These are phyloP conservation scores for Cucurbita argyrosperma DNA, from an alignment of 306 rosid genomes.

Conservation along the genomic window DNA sequence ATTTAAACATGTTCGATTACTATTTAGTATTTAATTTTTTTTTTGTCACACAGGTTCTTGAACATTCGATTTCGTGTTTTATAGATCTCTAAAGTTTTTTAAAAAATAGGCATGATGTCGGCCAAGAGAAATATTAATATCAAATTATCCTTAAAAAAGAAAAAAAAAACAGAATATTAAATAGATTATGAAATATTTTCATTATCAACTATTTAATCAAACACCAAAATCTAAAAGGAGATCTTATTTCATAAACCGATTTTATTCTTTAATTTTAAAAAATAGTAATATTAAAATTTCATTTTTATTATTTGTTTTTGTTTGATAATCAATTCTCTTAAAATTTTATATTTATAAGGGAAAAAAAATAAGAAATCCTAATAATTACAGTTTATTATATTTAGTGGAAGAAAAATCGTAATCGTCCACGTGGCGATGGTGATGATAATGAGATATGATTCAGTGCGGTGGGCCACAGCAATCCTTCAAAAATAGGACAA, in stretches of 20 bases:
- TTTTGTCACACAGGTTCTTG: too few relatives aligned
- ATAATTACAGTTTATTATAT: neutral
- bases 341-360: neutral
- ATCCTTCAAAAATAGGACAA: neutral
- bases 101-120: neutral
- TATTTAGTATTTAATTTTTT: too few relatives aligned
- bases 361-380: neutral
- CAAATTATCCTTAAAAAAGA: neutral
- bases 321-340: too few relatives aligned
- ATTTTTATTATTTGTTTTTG: neutral
- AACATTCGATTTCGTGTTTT: too few relatives aligned
- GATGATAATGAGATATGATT: slow-evolving; percentile 7
- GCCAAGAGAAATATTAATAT: neutral
- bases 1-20: too few relatives aligned
- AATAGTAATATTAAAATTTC: too few relatives aligned
- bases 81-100: too few relatives aligned
- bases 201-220: neutral
- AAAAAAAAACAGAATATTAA: neutral
- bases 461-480: neutral
- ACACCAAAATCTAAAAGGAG: neutral
- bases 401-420: neutral
- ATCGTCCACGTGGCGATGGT: neutral
- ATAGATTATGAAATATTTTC: neutral
- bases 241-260: neutral
- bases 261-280: neutral